phyloP scores from a whole-genome alignment of 2,329 filamentous ascomycete species.

The Lizonia empirigonia region DNA sequence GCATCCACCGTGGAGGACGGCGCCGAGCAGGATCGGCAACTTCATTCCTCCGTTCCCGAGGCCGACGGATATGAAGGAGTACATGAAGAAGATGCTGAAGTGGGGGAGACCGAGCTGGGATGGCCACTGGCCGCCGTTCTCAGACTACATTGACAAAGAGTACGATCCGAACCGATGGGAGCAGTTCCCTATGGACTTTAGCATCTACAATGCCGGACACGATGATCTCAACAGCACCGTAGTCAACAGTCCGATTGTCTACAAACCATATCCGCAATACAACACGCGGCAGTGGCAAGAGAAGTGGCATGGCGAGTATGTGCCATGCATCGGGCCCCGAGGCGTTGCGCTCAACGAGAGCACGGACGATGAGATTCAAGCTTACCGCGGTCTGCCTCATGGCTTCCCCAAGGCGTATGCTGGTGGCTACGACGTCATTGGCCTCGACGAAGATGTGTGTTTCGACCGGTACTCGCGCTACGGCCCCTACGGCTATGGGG shows the following conservation, averaged over 20 bases:
- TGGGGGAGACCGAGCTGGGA: constrained; percentile 49
- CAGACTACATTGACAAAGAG: constrained; percentile 49
- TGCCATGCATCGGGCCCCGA: constrained; percentile 68
- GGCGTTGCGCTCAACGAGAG: constrained; percentile 58
- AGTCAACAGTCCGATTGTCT: constrained; percentile 58
- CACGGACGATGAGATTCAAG: constrained; percentile 67
- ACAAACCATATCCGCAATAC: constrained; percentile 75
- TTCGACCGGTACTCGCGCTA: constrained; percentile 64
- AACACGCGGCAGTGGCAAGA: constrained; percentile 66
- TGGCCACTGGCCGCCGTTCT: constrained; percentile 54
- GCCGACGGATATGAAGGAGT: constrained; percentile 39
- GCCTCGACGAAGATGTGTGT: constrained; percentile 61
- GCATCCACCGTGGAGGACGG: constrained; percentile 34
- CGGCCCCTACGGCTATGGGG: constrained; percentile 62
- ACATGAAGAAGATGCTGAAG: constrained; percentile 51
- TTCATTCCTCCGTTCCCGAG: constrained; percentile 24
- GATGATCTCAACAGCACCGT: constrained; percentile 34
- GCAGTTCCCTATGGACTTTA: constrained; percentile 48
- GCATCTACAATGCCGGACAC: constrained; percentile 47
- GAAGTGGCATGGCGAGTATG: constrained; percentile 62
- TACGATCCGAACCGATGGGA: constrained; percentile 58
- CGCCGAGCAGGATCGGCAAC: constrained; percentile 21
- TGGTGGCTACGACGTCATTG: constrained; percentile 48
- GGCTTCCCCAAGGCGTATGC: constrained; percentile 45
- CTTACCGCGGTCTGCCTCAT: constrained; percentile 62